phyloP scores from a whole-genome alignment of 495 filamentous ascomycete species.

The Tricharina praecox region DNA sequence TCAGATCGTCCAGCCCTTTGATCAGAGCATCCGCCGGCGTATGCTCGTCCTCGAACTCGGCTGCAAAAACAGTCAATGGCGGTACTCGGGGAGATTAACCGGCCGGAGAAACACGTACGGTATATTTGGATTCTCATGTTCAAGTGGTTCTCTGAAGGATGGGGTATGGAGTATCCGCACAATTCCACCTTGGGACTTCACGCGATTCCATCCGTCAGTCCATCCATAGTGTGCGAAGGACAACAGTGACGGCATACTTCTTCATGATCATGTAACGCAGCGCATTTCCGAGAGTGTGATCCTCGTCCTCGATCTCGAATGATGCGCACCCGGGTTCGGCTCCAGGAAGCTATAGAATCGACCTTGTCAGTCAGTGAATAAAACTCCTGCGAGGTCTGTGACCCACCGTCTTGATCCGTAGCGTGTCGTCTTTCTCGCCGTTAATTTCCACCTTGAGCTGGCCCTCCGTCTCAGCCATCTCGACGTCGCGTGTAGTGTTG shows the following conservation, averaged over 20 bases:
- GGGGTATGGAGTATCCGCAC: constrained; percentile 94
- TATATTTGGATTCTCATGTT: constrained; percentile 93
- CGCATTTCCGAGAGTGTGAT: constrained; percentile 89
- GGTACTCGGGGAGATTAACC: too few relatives aligned
- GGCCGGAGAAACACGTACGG: constrained; percentile 42
- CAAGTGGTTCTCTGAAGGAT: constrained; percentile 92
- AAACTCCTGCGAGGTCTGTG: too few relatives aligned
- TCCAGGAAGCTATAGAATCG: constrained; percentile 29
- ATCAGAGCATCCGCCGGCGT: constrained; percentile 69
- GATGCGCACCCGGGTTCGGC: constrained; percentile 37
- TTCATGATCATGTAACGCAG: constrained; percentile 94
- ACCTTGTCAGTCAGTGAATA: too few relatives aligned
- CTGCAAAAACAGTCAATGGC: too few relatives aligned
- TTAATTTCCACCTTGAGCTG: not conserved
- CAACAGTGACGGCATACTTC: constrained; percentile 45
- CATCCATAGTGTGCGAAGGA: not conserved
- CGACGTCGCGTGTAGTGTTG: not conserved
- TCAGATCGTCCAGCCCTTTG: constrained; percentile 74
- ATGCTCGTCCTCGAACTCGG: constrained; percentile 39
- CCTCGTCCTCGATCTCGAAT: constrained; percentile 82
- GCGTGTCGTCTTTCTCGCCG: not conserved
- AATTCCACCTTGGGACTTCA: constrained; percentile 82
- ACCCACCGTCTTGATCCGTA: constrained; percentile 1
- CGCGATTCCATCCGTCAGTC: not conserved
- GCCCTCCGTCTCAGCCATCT: not conserved